Conservation (phyloP, 345 rosid genomes). For the Dimocarpus longan region DNA sequence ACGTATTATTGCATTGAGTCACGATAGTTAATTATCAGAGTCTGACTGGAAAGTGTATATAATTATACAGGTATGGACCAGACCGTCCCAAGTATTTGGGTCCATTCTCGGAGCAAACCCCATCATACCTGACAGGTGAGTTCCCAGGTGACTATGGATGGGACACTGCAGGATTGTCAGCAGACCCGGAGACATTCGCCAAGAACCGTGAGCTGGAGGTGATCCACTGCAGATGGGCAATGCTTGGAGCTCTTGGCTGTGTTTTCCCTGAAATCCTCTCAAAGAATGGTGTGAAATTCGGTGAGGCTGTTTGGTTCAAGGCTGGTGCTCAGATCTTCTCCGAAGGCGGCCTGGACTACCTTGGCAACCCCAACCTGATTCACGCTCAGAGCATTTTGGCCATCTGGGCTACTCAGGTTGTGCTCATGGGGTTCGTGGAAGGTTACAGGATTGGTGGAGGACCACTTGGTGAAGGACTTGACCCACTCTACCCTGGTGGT, state of each 20-base stretch:
- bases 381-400: conserved; percentile 98
- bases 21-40: no score
- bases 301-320: conserved; percentile 97
- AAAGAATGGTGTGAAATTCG: conserved; percentile 84
- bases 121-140: conserved; percentile 91
- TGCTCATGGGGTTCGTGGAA: conserved; percentile 93
- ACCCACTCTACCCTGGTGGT: conserved; percentile 97
- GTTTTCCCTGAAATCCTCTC: conserved; percentile 88
- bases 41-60: no score
- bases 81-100: conserved; percentile 98
- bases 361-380: conserved; percentile 93
- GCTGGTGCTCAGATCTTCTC: conserved; percentile 94
- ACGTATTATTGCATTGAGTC: no score
- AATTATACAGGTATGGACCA: conserved; percentile 78
- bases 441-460: conserved; percentile 98
- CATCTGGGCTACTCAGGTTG: conserved; percentile 91
- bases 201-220: conserved; percentile 98
- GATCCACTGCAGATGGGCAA: conserved; percentile 96
- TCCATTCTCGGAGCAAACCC: conserved; percentile 94
- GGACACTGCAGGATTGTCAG: conserved; percentile 98
- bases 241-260: conserved; percentile 94
- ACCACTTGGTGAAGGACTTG: conserved; percentile 93
- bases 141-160: conserved; percentile 96
- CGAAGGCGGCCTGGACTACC: conserved; percentile 94
- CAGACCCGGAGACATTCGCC: conserved; percentile 94